Base-by-base conservation (phyloP, 768 basidiomycete genomes). In the Naganishia kalamii region DNA sequence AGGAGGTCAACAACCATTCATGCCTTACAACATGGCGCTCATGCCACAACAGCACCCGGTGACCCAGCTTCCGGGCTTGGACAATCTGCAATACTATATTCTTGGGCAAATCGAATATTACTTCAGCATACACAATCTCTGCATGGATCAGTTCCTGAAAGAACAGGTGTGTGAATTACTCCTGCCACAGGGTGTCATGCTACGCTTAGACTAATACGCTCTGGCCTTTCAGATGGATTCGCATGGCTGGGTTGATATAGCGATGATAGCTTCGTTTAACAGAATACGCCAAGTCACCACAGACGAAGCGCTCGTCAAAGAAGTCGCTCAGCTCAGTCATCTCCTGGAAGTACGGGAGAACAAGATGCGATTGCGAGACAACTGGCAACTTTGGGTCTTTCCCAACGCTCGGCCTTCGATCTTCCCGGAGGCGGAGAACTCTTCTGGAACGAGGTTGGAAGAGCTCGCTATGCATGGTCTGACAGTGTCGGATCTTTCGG, bases 81-180 rank as follows among this genome's bases (percentile, higher is more conserved):
- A 92, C 72, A 78, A 84, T 25, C 85, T 83, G 54, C 77, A 85
- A 52, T 87, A 82, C 71, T 85, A 84, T 74, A 80, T 94, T 29
- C 83, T 94, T 47, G 87, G 85, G 0, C 79, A 94, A 77, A 79
- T 94, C 59, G 93, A 94, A 78, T 96, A 91, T 77, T 97, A 94
- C 80, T 82, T 97, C 70, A 90, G 90, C 70, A 82, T 87, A 63
- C 87, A 96, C 75, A 96, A 94, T 74, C 82, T 97, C 80, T 88
- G 84, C n/a, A 85, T 86, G 74, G 92, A 97, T 76, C 83, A 88
- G 69, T 94, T 83, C 79, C 81, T 97, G 37, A 83, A 90, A 60
- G 83, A 86, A 78, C 81, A 85, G 80, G 91, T 89, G 71, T 73
- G 86, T 81, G 10, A 33, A 35, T 29, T 61, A 33, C 25, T 23